Conservation (phyloP, 202 grass and related monocot genomes). For the Brachypodium distachyon region DNA sequence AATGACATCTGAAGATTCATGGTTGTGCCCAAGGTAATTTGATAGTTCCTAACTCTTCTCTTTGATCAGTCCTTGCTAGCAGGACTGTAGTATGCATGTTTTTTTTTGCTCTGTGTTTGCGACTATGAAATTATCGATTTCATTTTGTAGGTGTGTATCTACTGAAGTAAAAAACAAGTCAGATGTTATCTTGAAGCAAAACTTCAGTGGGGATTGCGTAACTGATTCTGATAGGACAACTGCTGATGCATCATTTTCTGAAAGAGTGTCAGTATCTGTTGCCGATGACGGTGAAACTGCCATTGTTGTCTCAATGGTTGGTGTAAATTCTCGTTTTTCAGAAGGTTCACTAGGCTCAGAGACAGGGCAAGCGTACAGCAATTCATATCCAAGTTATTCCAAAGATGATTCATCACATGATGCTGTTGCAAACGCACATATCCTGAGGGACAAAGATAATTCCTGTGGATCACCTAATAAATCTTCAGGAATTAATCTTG, state of each 20-base stretch:
- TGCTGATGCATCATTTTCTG: slow-evolving; percentile 59
- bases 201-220: slow-evolving; percentile 20
- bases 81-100: not conserved
- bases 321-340: slow-evolving; percentile 26
- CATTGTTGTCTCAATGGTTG: slow-evolving; percentile 89
- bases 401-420: slow-evolving; percentile 21
- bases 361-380: slow-evolving; percentile 19
- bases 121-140: not conserved
- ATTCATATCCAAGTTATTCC: slow-evolving; percentile 19
- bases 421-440: slow-evolving; percentile 13
- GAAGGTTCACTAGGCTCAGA: slow-evolving; percentile 16
- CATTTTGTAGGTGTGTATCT: slow-evolving; percentile 51
- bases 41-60: not conserved
- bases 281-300: slow-evolving; percentile 98
- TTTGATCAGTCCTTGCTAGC: not conserved
- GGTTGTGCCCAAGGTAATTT: slow-evolving; percentile 94
- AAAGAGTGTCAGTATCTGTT: slow-evolving; percentile 91
- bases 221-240: slow-evolving; percentile 37
- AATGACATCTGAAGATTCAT: slow-evolving; percentile 41
- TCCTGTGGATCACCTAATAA: slow-evolving; percentile 2
- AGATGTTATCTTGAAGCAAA: slow-evolving; percentile 42
- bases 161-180: slow-evolving; percentile 24
- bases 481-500: slow-evolving; percentile 22
- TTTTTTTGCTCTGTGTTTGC: not conserved
- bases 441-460: slow-evolving; percentile 19